phyloP scores from a whole-genome alignment of 1,284 basidiomycete genomes.

The Malassezia psittaci region DNA sequence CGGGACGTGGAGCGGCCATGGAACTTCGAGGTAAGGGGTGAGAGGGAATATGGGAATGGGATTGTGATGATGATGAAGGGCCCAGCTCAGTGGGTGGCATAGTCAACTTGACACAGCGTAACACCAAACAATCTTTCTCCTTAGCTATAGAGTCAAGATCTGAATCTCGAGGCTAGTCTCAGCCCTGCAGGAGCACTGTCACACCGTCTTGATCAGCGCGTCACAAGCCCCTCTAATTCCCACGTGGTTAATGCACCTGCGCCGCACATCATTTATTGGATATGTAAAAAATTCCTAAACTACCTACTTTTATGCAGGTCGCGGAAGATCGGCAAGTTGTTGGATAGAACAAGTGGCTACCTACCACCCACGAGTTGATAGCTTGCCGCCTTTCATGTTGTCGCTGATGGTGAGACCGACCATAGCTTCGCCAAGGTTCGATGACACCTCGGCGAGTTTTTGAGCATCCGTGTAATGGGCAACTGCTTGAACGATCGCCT shows the following conservation, averaged over 20 bases:
- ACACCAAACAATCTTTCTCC: background rate
- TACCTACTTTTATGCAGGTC: background rate
- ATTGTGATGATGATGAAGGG: background rate
- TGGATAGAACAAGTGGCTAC: too few species aligned
- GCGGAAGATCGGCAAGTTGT: too few species aligned
- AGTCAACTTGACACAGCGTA: background rate
- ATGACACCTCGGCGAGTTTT: conserved; percentile 60
- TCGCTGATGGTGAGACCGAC: conserved; percentile 68
- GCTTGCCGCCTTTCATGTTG: conserved; percentile 41
- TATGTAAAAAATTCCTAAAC: background rate
- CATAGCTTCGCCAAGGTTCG: conserved; percentile 80
- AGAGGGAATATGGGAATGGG: background rate
- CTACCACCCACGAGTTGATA: conserved; percentile 43
- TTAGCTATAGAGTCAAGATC: too few species aligned
- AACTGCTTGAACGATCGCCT: conserved; percentile 94
- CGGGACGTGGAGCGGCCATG: background rate
- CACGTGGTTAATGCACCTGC: background rate
- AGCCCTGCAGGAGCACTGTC: background rate
- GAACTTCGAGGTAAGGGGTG: background rate
- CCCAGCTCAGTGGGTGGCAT: conserved; percentile 3
- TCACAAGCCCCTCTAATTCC: background rate
- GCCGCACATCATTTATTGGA: background rate
- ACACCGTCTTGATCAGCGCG: too few species aligned
- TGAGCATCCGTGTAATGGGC: conserved; percentile 63
- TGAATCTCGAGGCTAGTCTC: background rate